Conservation (phyloP, 2,329 filamentous ascomycete species). For the Phaeoacremonium minimum region DNA sequence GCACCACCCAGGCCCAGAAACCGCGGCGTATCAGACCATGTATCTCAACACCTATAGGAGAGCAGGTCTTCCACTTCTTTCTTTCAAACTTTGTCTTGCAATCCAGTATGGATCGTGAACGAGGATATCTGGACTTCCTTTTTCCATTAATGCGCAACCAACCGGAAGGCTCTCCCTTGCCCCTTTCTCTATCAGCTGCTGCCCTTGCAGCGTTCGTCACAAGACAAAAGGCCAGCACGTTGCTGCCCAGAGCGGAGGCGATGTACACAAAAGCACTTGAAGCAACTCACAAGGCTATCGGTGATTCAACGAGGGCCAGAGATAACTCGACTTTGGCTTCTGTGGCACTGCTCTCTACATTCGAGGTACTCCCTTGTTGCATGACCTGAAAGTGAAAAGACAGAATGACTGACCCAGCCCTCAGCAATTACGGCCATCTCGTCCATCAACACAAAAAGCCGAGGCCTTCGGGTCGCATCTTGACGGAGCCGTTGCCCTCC, state of each 20-base stretch:
- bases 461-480: conserved; percentile 9
- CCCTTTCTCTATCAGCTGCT: conserved; percentile 8
- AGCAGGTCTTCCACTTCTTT: conserved; percentile 10
- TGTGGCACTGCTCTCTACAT: conserved; percentile 8
- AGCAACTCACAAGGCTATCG: conserved; percentile 8
- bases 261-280: conserved; percentile 8
- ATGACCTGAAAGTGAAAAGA: no score
- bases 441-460: conserved; percentile 7
- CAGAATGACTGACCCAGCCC: neutral
- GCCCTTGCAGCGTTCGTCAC: conserved; percentile 11
- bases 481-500: conserved; percentile 7
- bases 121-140: conserved; percentile 10
- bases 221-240: conserved; percentile 6
- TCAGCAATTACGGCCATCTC: conserved; percentile 9
- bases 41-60: conserved; percentile 7
- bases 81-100: conserved; percentile 7
- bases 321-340: conserved; percentile 11
- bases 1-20: conserved; percentile 1
- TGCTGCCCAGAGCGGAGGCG: conserved; percentile 7
- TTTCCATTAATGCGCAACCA: conserved; percentile 8
- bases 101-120: conserved; percentile 7
- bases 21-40: conserved; percentile 3
- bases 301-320: conserved; percentile 5
- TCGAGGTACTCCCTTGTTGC: conserved; percentile 5
- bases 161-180: conserved; percentile 5